These are phyloP conservation scores for Vanilla planifolia DNA, from an alignment of 106 monocot genomes.

Conservation along the genomic window DNA sequence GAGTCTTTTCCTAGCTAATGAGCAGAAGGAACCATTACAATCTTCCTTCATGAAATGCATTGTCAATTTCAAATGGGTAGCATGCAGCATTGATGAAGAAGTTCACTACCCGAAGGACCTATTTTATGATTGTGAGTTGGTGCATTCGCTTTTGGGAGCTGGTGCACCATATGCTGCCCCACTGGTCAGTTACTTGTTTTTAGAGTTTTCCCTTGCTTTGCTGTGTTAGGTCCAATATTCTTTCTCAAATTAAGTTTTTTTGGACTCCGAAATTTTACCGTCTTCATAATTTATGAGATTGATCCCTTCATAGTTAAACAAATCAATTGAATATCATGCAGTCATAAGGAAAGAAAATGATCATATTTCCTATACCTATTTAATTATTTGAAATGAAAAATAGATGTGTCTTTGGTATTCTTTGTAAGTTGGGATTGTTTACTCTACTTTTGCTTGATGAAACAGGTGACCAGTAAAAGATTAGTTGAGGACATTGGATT, in stretches of 20 bases:
- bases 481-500: conserved; percentile 49
- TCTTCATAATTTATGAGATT: too few species aligned
- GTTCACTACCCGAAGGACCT: conserved; percentile 39
- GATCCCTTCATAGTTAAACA: too few species aligned
- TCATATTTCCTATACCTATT: too few species aligned
- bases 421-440: too few species aligned
- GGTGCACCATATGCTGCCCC: conserved; percentile 51
- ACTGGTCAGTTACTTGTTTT: conserved; percentile 21
- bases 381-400: too few species aligned
- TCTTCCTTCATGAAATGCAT: conserved; percentile 48
- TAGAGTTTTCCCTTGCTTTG: too few species aligned
- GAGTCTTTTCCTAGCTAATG: background rate
- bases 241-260: too few species aligned
- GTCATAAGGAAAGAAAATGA: too few species aligned
- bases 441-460: background rate
- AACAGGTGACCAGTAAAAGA: conserved; percentile 39
- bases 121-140: conserved; percentile 43
- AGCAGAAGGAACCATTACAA: conserved; percentile 3
- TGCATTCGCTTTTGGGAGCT: conserved; percentile 33
- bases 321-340: too few species aligned
- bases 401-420: background rate
- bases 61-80: conserved; percentile 38
- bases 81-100: conserved; percentile 31
- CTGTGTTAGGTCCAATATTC: too few species aligned
- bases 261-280: too few species aligned